A percentile compares a stretch with the other conserved stretches of the same genome.
Evolutionary conservation across 2,329 filamentous ascomycete species (phyloP).

Genomic region (Alternaria gaisen): DNA sequence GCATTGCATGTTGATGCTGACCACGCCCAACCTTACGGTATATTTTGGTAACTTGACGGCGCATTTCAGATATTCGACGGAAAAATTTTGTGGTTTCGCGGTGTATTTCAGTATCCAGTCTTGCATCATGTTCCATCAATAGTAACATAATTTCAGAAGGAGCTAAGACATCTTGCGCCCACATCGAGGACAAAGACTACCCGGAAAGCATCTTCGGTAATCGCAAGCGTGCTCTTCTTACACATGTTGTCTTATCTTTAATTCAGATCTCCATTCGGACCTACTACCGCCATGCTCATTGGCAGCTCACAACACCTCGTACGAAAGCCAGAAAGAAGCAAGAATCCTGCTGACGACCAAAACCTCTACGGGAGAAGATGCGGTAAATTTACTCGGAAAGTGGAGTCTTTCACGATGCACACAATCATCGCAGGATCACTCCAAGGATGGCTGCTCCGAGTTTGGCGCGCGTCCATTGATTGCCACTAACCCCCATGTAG

Average conservation of each 20-base stretch:
- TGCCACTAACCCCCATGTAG: background rate
- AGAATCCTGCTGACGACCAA: background rate
- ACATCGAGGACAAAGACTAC: background rate
- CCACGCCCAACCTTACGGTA: background rate
- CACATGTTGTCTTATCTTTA: background rate
- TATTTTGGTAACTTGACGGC: background rate
- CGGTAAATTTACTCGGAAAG: constrained; percentile 15
- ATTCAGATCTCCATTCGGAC: background rate
- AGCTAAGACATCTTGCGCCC: background rate
- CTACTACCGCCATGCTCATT: background rate
- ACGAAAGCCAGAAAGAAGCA: background rate
- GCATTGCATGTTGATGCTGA: background rate
- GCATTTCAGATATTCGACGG: background rate
- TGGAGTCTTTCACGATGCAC: constrained; percentile 10
- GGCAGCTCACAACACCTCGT: background rate
- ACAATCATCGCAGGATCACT: constrained; percentile 2
- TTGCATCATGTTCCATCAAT: background rate
- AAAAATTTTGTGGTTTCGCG: background rate
- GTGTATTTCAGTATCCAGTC: background rate
- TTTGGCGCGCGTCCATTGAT: background rate
- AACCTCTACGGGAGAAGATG: constrained; percentile 6
- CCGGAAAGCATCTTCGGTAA: constrained; percentile 1
- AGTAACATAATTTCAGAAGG: background rate
- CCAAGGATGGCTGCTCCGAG: constrained; percentile 3
- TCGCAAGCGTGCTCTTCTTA: background rate